Base-by-base conservation (phyloP, 1,284 basidiomycete genomes). In the Vanrija sp. region DNA sequence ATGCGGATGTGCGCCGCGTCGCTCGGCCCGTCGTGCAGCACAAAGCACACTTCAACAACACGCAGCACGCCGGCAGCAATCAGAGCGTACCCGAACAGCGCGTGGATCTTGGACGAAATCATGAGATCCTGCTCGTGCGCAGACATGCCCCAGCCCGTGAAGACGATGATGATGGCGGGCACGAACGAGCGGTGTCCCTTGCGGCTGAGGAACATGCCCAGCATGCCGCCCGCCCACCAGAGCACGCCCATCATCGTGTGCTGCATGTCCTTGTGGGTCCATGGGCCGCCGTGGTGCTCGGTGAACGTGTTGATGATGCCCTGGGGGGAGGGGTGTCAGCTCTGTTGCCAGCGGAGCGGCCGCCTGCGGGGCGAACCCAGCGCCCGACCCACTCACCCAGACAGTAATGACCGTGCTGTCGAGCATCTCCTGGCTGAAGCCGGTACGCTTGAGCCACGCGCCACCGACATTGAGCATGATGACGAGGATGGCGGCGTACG, bases 101-200 rank as follows among this genome's bases (percentile, higher is more conserved):
- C 81, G 67, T 96, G 92, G 3, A 95, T 87, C 78, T 85, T 86
- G 3, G 89, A 89, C 0, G 89, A 90, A 46, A 94, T 80, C 84
- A 86, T 86, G 51, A 93, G 79, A 9, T 83, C 85, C 78, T 97
- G 94, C 2, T 84, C 84, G 65, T 97, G 94, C 42, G 89, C 86
- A 4, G 89, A 88, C 91, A 97, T 95, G 28, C 88, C 93, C 88
- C 91, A 97, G 3, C 94, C 94, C 0, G 92, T 95, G 58, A 95
- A 79, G 54, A 91, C 84, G 61, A 94, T 86, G 57, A 97, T 91
- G 34, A 93, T 60, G 16, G 83, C 84, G 2, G 94, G 93, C 3
- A 95, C 80, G 21, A 95, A 83, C 45, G 86, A 89, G 55, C 92
- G 84, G 81, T 87, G 86, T 55, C 91, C 91, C 43, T 88, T 87